Percentiles rank a stretch among this genome's conserved stretches.
phyloP scores from a whole-genome alignment of 78 protist genomes.

The Salpingoeca rosetta region DNA sequence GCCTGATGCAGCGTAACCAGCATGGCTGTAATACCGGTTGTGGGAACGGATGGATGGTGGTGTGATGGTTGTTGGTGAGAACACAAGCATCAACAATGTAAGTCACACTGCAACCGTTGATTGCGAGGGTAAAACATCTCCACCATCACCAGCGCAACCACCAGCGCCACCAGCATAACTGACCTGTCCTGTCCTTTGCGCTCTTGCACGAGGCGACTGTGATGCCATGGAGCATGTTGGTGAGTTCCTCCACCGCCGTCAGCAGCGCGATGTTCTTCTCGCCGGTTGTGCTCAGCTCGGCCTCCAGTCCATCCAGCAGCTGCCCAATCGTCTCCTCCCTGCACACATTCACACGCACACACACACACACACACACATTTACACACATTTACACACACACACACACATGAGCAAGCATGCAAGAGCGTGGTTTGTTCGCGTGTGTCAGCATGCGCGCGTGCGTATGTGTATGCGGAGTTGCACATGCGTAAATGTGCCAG shows the following conservation, averaged over 20 bases:
- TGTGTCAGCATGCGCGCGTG: no score
- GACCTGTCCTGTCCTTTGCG: not conserved
- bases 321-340: not conserved
- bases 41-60: not conserved
- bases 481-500: no score
- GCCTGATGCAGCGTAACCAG: not conserved
- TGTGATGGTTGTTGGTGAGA: not conserved
- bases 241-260: not conserved
- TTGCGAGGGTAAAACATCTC: not conserved
- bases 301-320: not conserved
- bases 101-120: not conserved
- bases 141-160: not conserved
- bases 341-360: not conserved
- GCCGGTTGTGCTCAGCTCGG: not conserved
- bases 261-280: not conserved
- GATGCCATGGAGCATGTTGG: not conserved
- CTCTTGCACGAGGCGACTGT: not conserved
- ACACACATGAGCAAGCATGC: no score
- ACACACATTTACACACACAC: no score
- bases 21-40: not conserved
- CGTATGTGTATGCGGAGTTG: no score
- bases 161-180: not conserved
- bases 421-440: no score
- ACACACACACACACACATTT: no score
- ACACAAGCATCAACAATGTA: not conserved